A percentile compares a stretch with the other conserved stretches of the same genome.
Evolutionary conservation across 2,329 filamentous ascomycete species (phyloP).

Genomic region (Gaeumannomyces sp.): DNA sequence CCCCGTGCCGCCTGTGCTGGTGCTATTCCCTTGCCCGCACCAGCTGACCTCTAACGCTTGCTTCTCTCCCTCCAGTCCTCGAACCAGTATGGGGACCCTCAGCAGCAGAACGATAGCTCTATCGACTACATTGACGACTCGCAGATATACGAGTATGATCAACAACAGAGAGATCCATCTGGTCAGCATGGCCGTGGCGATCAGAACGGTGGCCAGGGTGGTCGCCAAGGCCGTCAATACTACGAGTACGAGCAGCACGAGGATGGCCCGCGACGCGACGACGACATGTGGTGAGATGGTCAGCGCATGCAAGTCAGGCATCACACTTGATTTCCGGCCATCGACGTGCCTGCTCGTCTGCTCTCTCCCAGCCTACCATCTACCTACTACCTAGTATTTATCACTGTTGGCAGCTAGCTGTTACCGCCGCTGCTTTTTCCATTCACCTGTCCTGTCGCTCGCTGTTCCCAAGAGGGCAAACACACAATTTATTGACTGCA

Average conservation of each 20-base stretch:
- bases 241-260: constrained; percentile 18
- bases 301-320: too few species aligned
- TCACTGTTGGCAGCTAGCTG: neutral
- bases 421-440: neutral
- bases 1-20: neutral
- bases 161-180: constrained; percentile 17
- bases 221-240: constrained; percentile 14
- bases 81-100: constrained; percentile 24
- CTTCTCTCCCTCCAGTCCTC: constrained; percentile 18
- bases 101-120: constrained; percentile 17
- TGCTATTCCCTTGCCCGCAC: neutral
- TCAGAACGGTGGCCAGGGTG: constrained; percentile 11
- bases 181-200: constrained; percentile 1
- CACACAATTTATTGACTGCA: constrained; percentile 1
- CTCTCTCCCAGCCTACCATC: neutral
- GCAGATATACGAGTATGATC: constrained; percentile 29
- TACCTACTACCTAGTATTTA: neutral
- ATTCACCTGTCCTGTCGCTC: neutral
- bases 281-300: constrained; percentile 21
- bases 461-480: neutral
- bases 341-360: neutral
- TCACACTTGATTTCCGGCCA: too few species aligned
- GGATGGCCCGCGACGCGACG: constrained; percentile 16
- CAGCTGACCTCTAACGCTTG: constrained; percentile 1
- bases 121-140: constrained; percentile 28